Evolutionary conservation across 345 rosid species (phyloP).

Genomic region (Pseudoturritis turrita): DNA sequence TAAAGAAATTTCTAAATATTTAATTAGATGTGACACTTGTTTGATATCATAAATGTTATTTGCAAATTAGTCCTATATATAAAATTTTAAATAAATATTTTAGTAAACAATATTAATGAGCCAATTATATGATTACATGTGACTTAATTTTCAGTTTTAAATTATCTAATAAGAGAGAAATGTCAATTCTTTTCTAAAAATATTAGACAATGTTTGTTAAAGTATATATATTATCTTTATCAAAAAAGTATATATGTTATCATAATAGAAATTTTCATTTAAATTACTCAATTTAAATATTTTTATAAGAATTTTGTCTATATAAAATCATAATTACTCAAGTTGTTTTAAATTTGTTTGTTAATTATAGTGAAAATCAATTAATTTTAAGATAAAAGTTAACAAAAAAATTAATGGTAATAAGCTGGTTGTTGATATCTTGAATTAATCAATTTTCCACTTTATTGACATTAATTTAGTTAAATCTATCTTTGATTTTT

Average conservation of each 20-base stretch:
- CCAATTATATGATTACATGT: neutral
- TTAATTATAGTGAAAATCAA: constrained; percentile 2
- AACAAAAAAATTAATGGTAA: neutral
- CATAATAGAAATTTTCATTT: neutral
- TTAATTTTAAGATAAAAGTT: neutral
- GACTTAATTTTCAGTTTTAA: neutral
- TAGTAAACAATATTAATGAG: neutral
- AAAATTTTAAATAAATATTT: neutral
- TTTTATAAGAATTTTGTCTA: neutral
- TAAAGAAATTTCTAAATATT: neutral
- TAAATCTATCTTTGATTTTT: neutral
- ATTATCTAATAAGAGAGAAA: neutral
- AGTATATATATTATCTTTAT: too few species aligned
- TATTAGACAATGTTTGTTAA: neutral
- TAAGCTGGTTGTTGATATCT: neutral
- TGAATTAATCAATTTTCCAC: neutral
- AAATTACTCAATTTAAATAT: neutral
- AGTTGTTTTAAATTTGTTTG: neutral
- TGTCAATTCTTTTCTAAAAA: neutral
- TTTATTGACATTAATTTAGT: neutral
- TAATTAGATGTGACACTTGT: neutral
- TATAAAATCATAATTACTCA: neutral
- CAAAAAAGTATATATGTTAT: neutral
- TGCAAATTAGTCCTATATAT: neutral
- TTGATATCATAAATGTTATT: neutral